Evolutionary conservation across 2,329 filamentous ascomycete genomes (phyloP), one percentile per base, ranked within the genome.

Genomic region (Aurifilum marmelostoma): DNA sequence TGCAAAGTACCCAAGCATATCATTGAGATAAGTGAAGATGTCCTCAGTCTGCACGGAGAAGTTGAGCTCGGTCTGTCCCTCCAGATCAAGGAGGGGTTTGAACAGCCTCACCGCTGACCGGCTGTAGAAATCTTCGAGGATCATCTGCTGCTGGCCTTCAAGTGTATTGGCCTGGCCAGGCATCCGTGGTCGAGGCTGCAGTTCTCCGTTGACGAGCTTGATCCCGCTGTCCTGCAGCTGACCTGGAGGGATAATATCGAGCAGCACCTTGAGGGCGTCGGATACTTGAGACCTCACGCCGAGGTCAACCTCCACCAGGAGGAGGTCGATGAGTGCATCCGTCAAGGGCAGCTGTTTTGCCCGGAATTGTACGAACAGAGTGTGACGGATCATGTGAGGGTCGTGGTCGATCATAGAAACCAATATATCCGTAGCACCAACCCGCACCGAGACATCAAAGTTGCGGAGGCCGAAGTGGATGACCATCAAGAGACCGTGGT

Each of bases 401-500:
- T 99, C 96, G 76, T 98, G 94, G 75, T 99, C 96, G 74, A 99
- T 96, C 80, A 98, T 90, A 6, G 94, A 93, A 9, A 97, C 92
- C 63, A 99, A 81, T 43, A 98, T 94, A 74, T 99, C 96, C 2
- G 94, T 97, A 14, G 94, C 96, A 6, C 94, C 97, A 2, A 97
- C 93, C 71, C 96, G 88, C 66, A 97, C 92, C 0, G 90, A 86
- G 16, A 96, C 92, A 75, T 97, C 94, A 59, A 87, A 86, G 75
- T 97, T 94, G 70, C 92, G 91, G 64, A 99, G 86, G 18, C 96
- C 94, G 79, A 94, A 98, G 71, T 94, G 93, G 73, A 99, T 95
- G 68, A 98, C 94, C 41, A 89, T 88, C 69, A 98, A 89, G 9
- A 99, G 87, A 12, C 96, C 96, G 75, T 97, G 91, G 63, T 87